Conservation (phyloP, 176 grass and related monocot species). For the Carex cristatella region DNA sequence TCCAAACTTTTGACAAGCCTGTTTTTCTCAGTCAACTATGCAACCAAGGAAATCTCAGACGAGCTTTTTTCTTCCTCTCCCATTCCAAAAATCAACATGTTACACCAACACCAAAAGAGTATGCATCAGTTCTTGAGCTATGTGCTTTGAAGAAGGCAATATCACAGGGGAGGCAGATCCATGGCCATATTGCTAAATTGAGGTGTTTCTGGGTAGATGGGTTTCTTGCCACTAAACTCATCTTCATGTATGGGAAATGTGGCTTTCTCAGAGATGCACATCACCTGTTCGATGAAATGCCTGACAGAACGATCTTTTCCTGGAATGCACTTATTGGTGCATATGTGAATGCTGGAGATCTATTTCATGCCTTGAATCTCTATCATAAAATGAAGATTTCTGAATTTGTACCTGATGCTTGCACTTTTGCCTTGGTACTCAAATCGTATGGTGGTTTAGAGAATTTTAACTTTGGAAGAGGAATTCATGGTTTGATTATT, state of each 20-base stretch:
- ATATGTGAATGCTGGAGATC: slow-evolving; percentile 34
- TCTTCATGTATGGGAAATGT: slow-evolving; percentile 86
- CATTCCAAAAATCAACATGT: slow-evolving; percentile 2
- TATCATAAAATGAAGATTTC: slow-evolving; percentile 40
- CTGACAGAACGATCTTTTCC: slow-evolving; percentile 57
- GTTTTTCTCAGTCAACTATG: slow-evolving; percentile 35
- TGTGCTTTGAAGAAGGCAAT: slow-evolving; percentile 41
- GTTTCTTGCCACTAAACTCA: slow-evolving; percentile 69
- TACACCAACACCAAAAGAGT: slow-evolving; percentile 41
- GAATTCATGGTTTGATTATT: slow-evolving; percentile 50
- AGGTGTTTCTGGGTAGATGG: slow-evolving; percentile 27
- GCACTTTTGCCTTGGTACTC: slow-evolving; percentile 69
- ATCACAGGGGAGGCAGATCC: slow-evolving; percentile 51
- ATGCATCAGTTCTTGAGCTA: slow-evolving; percentile 61
- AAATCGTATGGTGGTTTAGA: slow-evolving; percentile 49
- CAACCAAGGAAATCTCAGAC: slow-evolving; percentile 55
- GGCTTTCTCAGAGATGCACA: slow-evolving; percentile 39
- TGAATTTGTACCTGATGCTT: slow-evolving; percentile 48
- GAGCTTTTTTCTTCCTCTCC: slow-evolving; percentile 41
- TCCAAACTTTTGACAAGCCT: background rate
- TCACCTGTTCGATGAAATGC: slow-evolving; percentile 66
- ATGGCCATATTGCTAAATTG: slow-evolving; percentile 40
- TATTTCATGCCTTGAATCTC: slow-evolving; percentile 26
- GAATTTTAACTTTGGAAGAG: slow-evolving; percentile 33
- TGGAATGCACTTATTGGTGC: slow-evolving; percentile 90